Evolutionary conservation across 257 asterid genomes (phyloP), one percentile per base, ranked within the genome.

Genomic region (Schizonepeta tenuifolia): DNA sequence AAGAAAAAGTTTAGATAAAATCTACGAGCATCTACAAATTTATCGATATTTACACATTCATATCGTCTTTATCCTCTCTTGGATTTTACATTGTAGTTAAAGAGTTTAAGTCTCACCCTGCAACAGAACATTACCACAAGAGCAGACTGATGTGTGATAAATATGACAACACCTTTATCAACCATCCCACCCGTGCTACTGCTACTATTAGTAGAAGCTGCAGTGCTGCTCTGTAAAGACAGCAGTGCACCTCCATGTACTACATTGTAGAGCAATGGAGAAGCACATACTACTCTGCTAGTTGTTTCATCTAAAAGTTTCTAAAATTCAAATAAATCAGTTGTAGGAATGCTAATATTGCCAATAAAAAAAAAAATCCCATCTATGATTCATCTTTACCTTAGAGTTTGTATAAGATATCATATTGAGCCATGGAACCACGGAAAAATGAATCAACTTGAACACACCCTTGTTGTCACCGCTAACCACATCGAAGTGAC

Each of bases 391-490:
- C 71, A 67, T 62, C 75, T 69, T 71, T 85, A 91, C 98, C 88
- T 58, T 75, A 44, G 96, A 50, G 75, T 89, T 84, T 41, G 87
- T 61, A 78, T 75, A 81, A 73, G 96, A 85, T 71, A 89, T 78
- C 82, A 82, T 81, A 65, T 86, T 94, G 75, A 91, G 76, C 92
- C 89, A 87, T 36, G 96, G 90, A 72, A 81, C 75, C 59, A 91
- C 80, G 3, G 88, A 50, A 86, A 88, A 91, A 53, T 80, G 86
- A 77, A 85, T 79, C 85, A 88, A 84, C 92, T 87, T 89, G 66
- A 94, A 90, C 78, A 92, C 87, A 62, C 98, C 97, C 75, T 86
- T 91, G 83, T 90, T 88, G 80, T 94, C 99, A 59, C 99, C 99
- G 9, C 95, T 94, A 73, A 94, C 83, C 72, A 94, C 89, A 75